These are phyloP conservation scores for Penicillium coffeae DNA, from an alignment of 495 filamentous ascomycete species.

Conservation along the genomic window DNA sequence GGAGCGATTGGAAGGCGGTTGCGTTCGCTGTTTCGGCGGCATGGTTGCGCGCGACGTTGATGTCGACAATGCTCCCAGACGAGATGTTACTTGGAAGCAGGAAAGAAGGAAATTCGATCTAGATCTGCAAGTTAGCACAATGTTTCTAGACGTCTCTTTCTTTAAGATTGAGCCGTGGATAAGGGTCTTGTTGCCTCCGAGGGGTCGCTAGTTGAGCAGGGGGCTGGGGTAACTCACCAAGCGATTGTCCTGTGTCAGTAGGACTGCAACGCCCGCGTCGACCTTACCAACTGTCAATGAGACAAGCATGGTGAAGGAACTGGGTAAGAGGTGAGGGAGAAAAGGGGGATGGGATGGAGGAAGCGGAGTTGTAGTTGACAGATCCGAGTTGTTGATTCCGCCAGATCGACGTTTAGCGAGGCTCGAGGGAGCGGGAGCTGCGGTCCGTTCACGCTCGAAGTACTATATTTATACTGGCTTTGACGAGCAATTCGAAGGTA, in stretches of 20 bases:
- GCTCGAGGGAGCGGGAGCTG: slow-evolving; percentile 17
- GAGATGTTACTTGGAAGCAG: slow-evolving; percentile 91
- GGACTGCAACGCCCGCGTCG: slow-evolving; percentile 94
- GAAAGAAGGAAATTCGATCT: slow-evolving; percentile 99
- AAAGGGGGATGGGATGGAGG: slow-evolving; percentile 13
- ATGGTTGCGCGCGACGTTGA: slow-evolving; percentile 87
- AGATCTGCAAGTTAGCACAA: too few relatives aligned
- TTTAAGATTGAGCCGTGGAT: slow-evolving; percentile 3
- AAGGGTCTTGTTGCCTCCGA: not conserved
- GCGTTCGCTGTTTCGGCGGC: slow-evolving; percentile 69
- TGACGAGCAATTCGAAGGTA: not conserved
- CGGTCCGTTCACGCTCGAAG: not conserved
- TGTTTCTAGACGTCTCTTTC: too few relatives aligned
- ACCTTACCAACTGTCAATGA: slow-evolving; percentile 99
- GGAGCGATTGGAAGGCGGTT: slow-evolving; percentile 72
- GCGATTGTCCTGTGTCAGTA: slow-evolving; percentile 94
- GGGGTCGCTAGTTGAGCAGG: slow-evolving; percentile 13
- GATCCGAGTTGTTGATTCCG: slow-evolving; percentile 22
- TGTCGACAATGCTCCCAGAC: slow-evolving; percentile 95
- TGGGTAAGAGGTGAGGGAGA: not conserved
- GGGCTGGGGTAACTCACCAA: slow-evolving; percentile 59
- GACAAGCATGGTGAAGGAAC: slow-evolving; percentile 68
- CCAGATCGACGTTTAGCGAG: slow-evolving; percentile 35
- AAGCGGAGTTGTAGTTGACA: slow-evolving; percentile 13
- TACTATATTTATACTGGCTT: slow-evolving; percentile 17